Conservation (phyloP, 2,329 filamentous ascomycete species). For the Microdochium nivale region DNA sequence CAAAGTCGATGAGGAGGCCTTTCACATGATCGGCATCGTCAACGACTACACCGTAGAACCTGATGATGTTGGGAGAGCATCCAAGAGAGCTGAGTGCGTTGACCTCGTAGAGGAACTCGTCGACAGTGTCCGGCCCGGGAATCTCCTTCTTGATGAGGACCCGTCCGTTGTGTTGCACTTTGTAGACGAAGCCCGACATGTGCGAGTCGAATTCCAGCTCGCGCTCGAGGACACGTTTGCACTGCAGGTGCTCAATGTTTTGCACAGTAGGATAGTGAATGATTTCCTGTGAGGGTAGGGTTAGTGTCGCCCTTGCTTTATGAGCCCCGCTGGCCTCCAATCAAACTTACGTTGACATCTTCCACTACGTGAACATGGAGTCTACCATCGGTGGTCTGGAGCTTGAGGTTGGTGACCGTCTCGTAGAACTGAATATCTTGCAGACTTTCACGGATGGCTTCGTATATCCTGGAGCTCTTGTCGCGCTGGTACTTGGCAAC, state of each 20-base stretch:
- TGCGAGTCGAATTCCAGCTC: constrained; percentile 82
- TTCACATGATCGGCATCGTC: constrained; percentile 69
- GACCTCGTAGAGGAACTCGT: constrained; percentile 96
- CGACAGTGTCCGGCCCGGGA: constrained; percentile 86
- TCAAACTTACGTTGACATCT: constrained; percentile 62
- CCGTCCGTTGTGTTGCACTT: constrained; percentile 61
- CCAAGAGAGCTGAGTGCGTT: constrained; percentile 80
- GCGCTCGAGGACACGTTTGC: constrained; percentile 58
- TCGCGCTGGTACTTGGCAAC: constrained; percentile 77
- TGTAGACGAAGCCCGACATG: constrained; percentile 96
- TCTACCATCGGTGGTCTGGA: constrained; percentile 79
- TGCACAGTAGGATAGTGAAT: constrained; percentile 73
- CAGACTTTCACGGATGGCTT: constrained; percentile 85
- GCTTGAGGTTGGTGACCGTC: constrained; percentile 90
- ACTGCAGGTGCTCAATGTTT: constrained; percentile 65
- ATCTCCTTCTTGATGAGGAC: constrained; percentile 96
- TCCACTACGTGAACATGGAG: constrained; percentile 97
- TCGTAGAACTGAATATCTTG: constrained; percentile 93
- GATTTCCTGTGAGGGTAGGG: constrained; percentile 54
- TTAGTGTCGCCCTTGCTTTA: constrained; percentile 2
- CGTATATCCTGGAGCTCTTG: constrained; percentile 88
- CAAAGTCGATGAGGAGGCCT: constrained; percentile 82
- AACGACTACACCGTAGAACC: constrained; percentile 79
- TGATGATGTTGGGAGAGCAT: constrained; percentile 69
- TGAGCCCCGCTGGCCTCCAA: neutral